Evolutionary conservation across 2,329 filamentous ascomycete species (phyloP), one percentile per base, ranked within the genome.

Genomic region (Biscogniauxia sp.): DNA sequence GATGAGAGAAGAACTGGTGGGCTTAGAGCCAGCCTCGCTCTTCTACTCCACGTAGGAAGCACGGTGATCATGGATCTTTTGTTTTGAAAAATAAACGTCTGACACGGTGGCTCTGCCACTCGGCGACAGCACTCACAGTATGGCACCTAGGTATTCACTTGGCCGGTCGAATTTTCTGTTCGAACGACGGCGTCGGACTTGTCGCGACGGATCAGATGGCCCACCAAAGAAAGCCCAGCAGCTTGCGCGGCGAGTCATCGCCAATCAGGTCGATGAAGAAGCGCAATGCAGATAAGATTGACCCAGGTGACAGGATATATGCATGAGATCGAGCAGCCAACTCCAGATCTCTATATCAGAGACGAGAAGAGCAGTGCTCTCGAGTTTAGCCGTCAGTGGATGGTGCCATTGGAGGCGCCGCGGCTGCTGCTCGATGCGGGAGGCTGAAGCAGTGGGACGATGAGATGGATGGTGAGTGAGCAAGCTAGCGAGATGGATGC

Each of bases 361-460:
- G 58, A 61, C 51, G 55, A 61, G 54, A 64, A 58, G 54, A 60
- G 60, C 37, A 58, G 45, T 52, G 23, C 28, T 32, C 52, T 50
- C 17, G 51, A 52, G 13, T 23, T 52, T 45, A 45, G 37, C 37
- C 37, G 37, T 17, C 37, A 52, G 56, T 58, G 56, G 55, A 45
- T 62, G 56, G 64, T 41, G 53, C 54, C 51, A 52, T 56, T 23
- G 26, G 52, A 41, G 6, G 17, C 37, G 37, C 13, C 17, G 37
- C 17, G 3, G 37, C 13, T 45, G 37, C 17, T n/a, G 37, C 37
- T 45, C 37, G 37, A 45, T n/a, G 32, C 59, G 57, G 56, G 67
- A 69, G 65, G 65, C 66, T 66, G 65, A 69, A 61, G 64, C 41
- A 60, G 56, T 62, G 61, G 63, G 62, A 67, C 56, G 59, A 61